Conservation (phyloP, 805 yeast species). For the Saccharomycopsis microspora region DNA sequence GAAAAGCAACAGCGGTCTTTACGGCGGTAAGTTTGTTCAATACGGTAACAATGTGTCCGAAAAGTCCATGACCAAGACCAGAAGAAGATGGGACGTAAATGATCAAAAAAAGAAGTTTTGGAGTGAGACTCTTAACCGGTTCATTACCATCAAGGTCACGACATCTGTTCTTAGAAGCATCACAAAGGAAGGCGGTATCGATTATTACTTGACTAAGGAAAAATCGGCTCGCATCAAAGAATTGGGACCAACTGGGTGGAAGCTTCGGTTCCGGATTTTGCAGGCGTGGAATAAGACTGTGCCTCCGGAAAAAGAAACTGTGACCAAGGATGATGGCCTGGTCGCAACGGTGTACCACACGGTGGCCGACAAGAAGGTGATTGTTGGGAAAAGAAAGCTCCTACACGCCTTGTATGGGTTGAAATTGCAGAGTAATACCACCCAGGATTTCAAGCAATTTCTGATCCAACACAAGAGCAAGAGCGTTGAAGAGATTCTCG, state of each 20-base stretch:
- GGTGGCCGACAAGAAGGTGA: constrained; percentile 34
- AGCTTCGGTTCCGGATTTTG: constrained; percentile 65
- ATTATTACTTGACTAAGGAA: constrained; percentile 76
- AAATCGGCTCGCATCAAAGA: constrained; percentile 86
- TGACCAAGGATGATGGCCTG: constrained; percentile 23
- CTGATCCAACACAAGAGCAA: constrained; percentile 31
- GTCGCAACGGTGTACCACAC: constrained; percentile 37
- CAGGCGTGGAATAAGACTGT: constrained; percentile 30
- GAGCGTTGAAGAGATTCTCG: constrained; percentile 37
- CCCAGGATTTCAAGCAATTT: constrained; percentile 37
- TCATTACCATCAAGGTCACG: constrained; percentile 50
- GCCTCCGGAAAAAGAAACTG: constrained; percentile 26
- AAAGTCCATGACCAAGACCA: constrained; percentile 55
- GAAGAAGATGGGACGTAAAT: constrained; percentile 74
- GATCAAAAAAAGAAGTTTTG: constrained; percentile 65
- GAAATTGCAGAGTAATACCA: constrained; percentile 31
- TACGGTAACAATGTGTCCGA: constrained; percentile 75
- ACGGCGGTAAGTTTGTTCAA: constrained; percentile 76
- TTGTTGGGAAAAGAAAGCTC: constrained; percentile 56
- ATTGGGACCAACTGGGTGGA: constrained; percentile 90
- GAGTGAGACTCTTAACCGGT: constrained; percentile 65
- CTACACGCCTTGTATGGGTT: constrained; percentile 41
- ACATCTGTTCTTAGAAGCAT: constrained; percentile 79
- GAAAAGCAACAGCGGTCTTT: constrained; percentile 78
- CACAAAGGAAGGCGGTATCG: constrained; percentile 91